Base-by-base conservation (phyloP, 108 stramenopile species). In the Cyclotella choctawhatcheeana region DNA sequence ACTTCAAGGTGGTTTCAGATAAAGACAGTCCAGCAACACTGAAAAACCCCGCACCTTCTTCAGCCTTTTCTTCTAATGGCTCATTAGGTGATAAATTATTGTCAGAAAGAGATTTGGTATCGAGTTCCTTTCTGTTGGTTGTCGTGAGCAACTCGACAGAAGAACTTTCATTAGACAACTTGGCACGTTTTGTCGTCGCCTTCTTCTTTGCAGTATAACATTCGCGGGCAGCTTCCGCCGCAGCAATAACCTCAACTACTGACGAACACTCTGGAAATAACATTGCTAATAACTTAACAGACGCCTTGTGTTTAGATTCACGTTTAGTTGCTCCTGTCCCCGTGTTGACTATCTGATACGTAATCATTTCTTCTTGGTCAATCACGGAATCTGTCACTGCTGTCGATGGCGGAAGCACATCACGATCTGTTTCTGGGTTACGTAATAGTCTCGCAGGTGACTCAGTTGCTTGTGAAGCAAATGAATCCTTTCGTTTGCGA, bases 201-300 rank as follows among this genome's bases (percentile, higher is more conserved):
- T 82, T 84, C 40, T 84, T 84, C 45, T 71, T 84, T 5, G 87
- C 88, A 29, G 89, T 88, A 67, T 90, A 93, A 25, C 68, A 69
- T 69, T 90, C 88, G 14, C 90, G 76, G 12, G 83, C 86, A 16
- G 84, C 84, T 71, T 94, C 93, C 12, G 93, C 93, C 31, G 88
- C 89, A 59, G 87, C 83, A 83, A 91, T 94, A 18, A 92, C 93
- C 48, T 92, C 83, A 25, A 83, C 86, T 79, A 92, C 85, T 5
- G 80, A 84, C 17, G 76, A 69, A 51, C 91, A 94, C 58, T 89
- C 84, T 2, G 93, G 93, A 71, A 94, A 94, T 10, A 94, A 64
- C 61, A 85, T 59, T 7, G 89, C 85, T 63, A 94, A 73, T 35
- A 94, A 60, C 58, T 90, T 88, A 0, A 89, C 89, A n/a, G 89